Conservation (phyloP, 2,329 filamentous ascomycete species). For the Clonostachys sp. region DNA sequence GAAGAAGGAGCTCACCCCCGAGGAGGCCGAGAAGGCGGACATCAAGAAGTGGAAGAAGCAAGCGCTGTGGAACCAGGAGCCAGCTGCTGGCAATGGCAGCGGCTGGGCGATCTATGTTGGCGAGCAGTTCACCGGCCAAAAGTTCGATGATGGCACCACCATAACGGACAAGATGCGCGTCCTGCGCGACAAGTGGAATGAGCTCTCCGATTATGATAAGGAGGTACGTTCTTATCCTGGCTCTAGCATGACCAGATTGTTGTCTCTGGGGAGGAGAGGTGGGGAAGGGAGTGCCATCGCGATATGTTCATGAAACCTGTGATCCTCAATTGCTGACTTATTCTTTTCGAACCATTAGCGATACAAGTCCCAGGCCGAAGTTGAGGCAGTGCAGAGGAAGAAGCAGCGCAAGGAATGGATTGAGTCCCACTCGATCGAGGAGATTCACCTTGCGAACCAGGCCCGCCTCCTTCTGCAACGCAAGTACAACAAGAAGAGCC, state of each 20-base stretch:
- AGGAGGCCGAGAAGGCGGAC: constrained; percentile 23
- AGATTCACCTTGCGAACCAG: constrained; percentile 39
- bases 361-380: constrained; percentile 23
- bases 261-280: too few relatives aligned
- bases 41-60: constrained; percentile 28
- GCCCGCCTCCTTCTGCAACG: constrained; percentile 37
- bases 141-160: neutral
- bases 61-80: constrained; percentile 32
- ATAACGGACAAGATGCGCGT: constrained; percentile 13
- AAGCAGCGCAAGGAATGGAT: constrained; percentile 41
- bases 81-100: constrained; percentile 19
- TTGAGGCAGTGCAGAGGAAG: constrained; percentile 36
- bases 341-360: neutral
- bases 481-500: constrained; percentile 16
- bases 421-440: constrained; percentile 28
- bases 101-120: constrained; percentile 32
- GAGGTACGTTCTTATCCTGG: constrained; percentile 31
- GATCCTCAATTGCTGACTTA: constrained; percentile 4
- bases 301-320: constrained; percentile 14
- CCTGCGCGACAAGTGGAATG: constrained; percentile 27
- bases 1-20: constrained; percentile 10
- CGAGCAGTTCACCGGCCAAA: constrained; percentile 15
- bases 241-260: neutral
- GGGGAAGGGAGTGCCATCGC: neutral
- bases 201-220: constrained; percentile 30